Base-by-base conservation (phyloP, 441 rosid species). In the Lagerstroemia fauriei region DNA sequence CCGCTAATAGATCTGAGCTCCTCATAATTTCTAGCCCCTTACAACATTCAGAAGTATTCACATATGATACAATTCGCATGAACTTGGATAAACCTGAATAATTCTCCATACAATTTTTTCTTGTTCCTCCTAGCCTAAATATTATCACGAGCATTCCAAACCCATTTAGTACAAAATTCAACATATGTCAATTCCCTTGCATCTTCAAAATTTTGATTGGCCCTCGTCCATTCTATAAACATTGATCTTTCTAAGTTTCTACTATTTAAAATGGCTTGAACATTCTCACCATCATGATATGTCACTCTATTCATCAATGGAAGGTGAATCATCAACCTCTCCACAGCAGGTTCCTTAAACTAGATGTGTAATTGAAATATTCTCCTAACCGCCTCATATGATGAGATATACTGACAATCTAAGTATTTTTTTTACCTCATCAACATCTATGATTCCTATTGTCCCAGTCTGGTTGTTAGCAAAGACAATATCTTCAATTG, bases 141-240 rank as follows among this genome's bases (percentile, higher is more conserved):
- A 4, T 69, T 56, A 2, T n/a, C 0, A 0, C 27, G 20, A 0
- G 5, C 1, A 27, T 84, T 29, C 76, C 75, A 87, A 0, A 78
- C 46, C 59, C n/a, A 86, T 18, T 48, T 18, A 12, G 11, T n/a
- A 3, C 81, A 79, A 22, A 83, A 83, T 10, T 78, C 29, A 10
- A 16, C 48, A 77, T 78, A 83, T 0, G 72, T 63, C 0, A 86
- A 20, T 0, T 41, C 3, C 1, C 68, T 44, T 0, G 84, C 86
- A 0, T 66, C n/a, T 7, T 1, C 44, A 57, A 32, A 17, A 8
- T 9, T 0, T 0, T 16, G 1, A 46, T 86, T 87, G 0, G 17
- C 48, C 10, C 34, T 7, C 50, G 86, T 38, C 87, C 87, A 86
- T 38, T 59, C 51, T 7, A 59, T 63, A 0, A 85, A 75, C 68